Conservation (phyloP, 108 stramenopile genomes). For the Cylindrotheca closterium region DNA sequence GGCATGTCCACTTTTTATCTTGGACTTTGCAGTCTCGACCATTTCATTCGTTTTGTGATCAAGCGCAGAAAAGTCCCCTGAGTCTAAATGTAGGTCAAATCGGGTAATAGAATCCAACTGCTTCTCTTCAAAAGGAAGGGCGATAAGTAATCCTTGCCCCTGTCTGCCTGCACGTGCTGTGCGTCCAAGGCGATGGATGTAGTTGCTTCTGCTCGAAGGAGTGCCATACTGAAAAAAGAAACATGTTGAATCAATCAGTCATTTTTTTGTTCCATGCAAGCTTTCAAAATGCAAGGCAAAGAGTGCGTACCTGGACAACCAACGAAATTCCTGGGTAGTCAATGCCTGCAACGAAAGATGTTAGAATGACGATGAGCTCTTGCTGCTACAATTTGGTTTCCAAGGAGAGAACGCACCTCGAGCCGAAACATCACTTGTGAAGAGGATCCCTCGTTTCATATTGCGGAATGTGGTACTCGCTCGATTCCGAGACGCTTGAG, state of each 20-base stretch:
- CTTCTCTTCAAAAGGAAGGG: slow-evolving; percentile 49
- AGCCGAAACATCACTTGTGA: slow-evolving; percentile 91
- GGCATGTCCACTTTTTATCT: slow-evolving; percentile 34
- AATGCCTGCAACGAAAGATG: slow-evolving; percentile 34
- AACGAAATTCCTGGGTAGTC: slow-evolving; percentile 64
- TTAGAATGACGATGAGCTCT: too few species aligned
- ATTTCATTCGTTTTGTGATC: background rate
- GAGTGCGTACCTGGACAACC: slow-evolving; percentile 79
- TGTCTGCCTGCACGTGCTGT: slow-evolving; percentile 85
- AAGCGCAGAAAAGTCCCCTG: background rate
- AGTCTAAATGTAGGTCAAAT: slow-evolving; percentile 1
- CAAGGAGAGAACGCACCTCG: slow-evolving; percentile 42
- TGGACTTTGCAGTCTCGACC: slow-evolving; percentile 2
- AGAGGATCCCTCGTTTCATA: slow-evolving; percentile 47
- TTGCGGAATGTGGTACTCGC: slow-evolving; percentile 63
- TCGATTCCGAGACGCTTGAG: slow-evolving; percentile 74
- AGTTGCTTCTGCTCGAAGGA: slow-evolving; percentile 69
- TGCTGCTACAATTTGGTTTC: too few species aligned
- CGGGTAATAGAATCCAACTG: background rate
- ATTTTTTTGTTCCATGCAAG: too few species aligned
- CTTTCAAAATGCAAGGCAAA: too few species aligned
- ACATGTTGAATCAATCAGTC: too few species aligned
- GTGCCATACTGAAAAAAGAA: slow-evolving; percentile 53
- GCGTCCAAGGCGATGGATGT: slow-evolving; percentile 92
- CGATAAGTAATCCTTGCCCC: slow-evolving; percentile 59